These are phyloP conservation scores for Tagetes patula DNA, from an alignment of 129 eudicot species.

Conservation along the genomic window DNA sequence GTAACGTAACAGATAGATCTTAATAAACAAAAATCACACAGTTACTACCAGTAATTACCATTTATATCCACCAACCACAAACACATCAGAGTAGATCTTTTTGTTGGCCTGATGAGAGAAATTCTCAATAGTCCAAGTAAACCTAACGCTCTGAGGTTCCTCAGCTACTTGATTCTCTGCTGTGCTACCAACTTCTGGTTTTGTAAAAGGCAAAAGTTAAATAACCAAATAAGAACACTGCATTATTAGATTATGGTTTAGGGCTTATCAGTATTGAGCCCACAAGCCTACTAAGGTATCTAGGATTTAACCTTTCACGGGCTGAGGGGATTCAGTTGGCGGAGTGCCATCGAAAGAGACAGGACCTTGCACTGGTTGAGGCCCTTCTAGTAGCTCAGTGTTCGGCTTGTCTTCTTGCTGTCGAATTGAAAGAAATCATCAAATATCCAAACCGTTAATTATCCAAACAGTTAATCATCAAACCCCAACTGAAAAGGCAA, in stretches of 20 bases:
- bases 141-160: conserved; percentile 78
- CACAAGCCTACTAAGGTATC: background rate
- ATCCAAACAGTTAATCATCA: too few relatives aligned
- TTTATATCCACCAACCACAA: conserved; percentile 72
- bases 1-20: background rate
- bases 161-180: conserved; percentile 76
- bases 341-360: conserved; percentile 51
- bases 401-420: conserved; percentile 90
- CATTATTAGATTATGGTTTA: background rate
- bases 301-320: conserved; percentile 68
- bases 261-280: background rate
- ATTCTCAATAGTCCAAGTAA: conserved; percentile 78
- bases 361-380: conserved; percentile 54
- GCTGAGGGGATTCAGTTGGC: conserved; percentile 47
- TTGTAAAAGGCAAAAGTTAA: conserved; percentile 1
- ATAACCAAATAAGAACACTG: conserved; percentile 13
- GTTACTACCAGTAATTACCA: conserved; percentile 50
- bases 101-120: conserved; percentile 62
- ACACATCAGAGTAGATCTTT: conserved; percentile 82
- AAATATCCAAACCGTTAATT: conserved; percentile 4
- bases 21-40: background rate
- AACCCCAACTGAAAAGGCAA: too few relatives aligned
- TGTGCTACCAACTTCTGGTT: conserved; percentile 51
- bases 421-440: conserved; percentile 17
- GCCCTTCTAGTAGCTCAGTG: conserved; percentile 55